These are phyloP conservation scores for Pythium inflatum DNA, from an alignment of 352 stramenopile species.

Conservation along the genomic window DNA sequence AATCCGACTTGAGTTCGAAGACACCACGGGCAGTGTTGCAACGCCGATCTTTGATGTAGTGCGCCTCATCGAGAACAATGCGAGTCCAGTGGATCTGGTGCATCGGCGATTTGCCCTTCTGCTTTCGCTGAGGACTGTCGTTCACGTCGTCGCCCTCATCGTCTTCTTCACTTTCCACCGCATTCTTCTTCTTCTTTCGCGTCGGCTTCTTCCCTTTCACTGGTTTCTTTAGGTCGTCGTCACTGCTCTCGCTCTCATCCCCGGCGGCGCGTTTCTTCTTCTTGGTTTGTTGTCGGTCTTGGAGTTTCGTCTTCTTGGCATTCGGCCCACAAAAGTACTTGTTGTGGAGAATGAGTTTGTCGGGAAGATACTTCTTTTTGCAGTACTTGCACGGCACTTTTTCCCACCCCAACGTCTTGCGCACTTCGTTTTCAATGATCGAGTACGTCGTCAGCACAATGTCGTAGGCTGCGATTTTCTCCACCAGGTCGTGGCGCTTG, in stretches of 20 bases:
- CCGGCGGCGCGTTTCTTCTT: slow-evolving; percentile 66
- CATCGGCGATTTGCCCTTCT: slow-evolving; percentile 76
- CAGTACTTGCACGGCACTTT: slow-evolving; percentile 96
- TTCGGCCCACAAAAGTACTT: slow-evolving; percentile 99
- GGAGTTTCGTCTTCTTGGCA: slow-evolving; percentile 93
- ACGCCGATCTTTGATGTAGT: slow-evolving; percentile 94
- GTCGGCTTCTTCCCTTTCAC: slow-evolving; percentile 30
- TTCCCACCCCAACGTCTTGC: slow-evolving; percentile 71
- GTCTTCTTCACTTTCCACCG: slow-evolving; percentile 31
- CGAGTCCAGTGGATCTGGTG: slow-evolving; percentile 96
- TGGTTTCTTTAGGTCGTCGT: slow-evolving; percentile 64
- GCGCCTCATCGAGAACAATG: slow-evolving; percentile 97
- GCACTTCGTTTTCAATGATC: slow-evolving; percentile 92
- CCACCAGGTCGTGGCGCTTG: slow-evolving; percentile 73
- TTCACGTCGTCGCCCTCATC: slow-evolving; percentile 44
- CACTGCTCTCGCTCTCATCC: slow-evolving; percentile 64
- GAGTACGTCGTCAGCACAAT: slow-evolving; percentile 99
- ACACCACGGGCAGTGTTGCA: slow-evolving; percentile 96
- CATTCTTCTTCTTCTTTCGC: slow-evolving; percentile 35
- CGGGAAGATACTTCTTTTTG: slow-evolving; percentile 88
- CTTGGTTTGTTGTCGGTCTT: slow-evolving; percentile 86
- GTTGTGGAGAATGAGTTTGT: slow-evolving; percentile 94
- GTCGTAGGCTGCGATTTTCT: slow-evolving; percentile 94
- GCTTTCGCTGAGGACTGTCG: slow-evolving; percentile 36
- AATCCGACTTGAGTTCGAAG: slow-evolving; percentile 95